phyloP scores from a whole-genome alignment of 495 filamentous ascomycete species.

The Aspergillus baeticus region DNA sequence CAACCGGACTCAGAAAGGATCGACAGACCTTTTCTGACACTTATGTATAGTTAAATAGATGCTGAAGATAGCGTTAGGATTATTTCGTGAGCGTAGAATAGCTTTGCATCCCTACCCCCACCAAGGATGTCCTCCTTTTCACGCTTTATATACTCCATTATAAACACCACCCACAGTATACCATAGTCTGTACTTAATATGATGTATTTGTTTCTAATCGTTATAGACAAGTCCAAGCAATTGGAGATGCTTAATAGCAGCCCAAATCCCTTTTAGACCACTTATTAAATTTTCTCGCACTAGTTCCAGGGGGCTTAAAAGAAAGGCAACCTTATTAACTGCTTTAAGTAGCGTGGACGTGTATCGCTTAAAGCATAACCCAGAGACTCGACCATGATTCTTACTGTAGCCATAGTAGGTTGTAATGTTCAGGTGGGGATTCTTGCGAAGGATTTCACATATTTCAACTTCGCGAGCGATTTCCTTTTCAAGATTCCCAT shows the following conservation, averaged over 20 bases:
- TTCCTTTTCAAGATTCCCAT: slow-evolving; percentile 19
- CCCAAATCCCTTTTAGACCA: slow-evolving; percentile 24
- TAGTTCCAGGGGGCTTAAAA: slow-evolving; percentile 16
- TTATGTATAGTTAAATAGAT: too few relatives aligned
- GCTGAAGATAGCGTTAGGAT: too few relatives aligned
- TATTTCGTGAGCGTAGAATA: too few relatives aligned
- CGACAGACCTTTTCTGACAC: too few relatives aligned
- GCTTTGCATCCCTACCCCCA: too few relatives aligned
- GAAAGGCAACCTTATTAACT: slow-evolving; percentile 27
- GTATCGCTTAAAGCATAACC: slow-evolving; percentile 39
- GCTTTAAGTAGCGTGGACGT: slow-evolving; percentile 30
- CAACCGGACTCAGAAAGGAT: too few relatives aligned
- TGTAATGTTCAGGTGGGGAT: slow-evolving; percentile 40
- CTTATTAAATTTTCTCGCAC: slow-evolving; percentile 18
- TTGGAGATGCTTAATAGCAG: slow-evolving; percentile 40
- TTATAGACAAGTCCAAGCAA: slow-evolving; percentile 35
- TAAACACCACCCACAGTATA: too few relatives aligned
- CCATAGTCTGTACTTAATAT: too few relatives aligned
- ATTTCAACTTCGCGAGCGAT: slow-evolving; percentile 24
- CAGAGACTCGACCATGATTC: slow-evolving; percentile 32
- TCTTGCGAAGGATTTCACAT: slow-evolving; percentile 32
- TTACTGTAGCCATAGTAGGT: slow-evolving; percentile 34
- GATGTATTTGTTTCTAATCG: too few relatives aligned
- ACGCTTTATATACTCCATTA: too few relatives aligned
- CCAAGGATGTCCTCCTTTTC: too few relatives aligned